A percentile compares a stretch with the other conserved stretches of the same genome.
phyloP scores from a whole-genome alignment of 1,284 basidiomycete genomes.

The Marasmius sp. region DNA sequence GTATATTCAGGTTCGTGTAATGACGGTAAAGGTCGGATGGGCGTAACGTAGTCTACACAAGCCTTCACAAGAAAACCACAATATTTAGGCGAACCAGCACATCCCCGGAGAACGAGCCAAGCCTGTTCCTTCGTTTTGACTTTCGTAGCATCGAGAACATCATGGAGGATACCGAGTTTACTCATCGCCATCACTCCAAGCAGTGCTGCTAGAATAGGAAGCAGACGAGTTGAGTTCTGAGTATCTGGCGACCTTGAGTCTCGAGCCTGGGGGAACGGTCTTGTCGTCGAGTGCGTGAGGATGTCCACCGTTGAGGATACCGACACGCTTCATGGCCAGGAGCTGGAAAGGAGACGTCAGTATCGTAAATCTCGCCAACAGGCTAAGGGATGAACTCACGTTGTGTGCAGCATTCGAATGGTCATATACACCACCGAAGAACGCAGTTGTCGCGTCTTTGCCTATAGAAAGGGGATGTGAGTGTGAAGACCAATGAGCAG shows the following conservation, averaged over 20 bases:
- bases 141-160: too few relatives aligned
- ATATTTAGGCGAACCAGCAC: too few relatives aligned
- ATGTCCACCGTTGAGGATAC: constrained; percentile 79
- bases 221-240: constrained; percentile 52
- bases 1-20: too few relatives aligned
- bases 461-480: constrained; percentile 61
- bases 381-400: constrained; percentile 37
- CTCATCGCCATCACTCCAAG: constrained; percentile 36
- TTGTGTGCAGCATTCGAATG: constrained; percentile 93
- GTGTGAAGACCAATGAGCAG: constrained; percentile 63
- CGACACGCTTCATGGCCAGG: constrained; percentile 82
- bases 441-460: constrained; percentile 86
- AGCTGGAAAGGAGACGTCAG: constrained; percentile 19
- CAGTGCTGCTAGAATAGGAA: constrained; percentile 42
- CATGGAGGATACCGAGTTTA: too few relatives aligned
- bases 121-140: too few relatives aligned
- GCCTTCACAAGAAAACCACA: too few relatives aligned
- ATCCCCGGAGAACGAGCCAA: too few relatives aligned
- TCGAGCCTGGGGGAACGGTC: constrained; percentile 64
- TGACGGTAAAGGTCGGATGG: too few relatives aligned
- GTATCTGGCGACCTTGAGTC: constrained; percentile 66
- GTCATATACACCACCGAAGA: constrained; percentile 93
- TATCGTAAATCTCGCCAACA: constrained; percentile 2
- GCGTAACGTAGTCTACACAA: too few relatives aligned
- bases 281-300: constrained; percentile 54